Conservation (phyloP, 352 stramenopile genomes). For the Phytophthora meadii region DNA sequence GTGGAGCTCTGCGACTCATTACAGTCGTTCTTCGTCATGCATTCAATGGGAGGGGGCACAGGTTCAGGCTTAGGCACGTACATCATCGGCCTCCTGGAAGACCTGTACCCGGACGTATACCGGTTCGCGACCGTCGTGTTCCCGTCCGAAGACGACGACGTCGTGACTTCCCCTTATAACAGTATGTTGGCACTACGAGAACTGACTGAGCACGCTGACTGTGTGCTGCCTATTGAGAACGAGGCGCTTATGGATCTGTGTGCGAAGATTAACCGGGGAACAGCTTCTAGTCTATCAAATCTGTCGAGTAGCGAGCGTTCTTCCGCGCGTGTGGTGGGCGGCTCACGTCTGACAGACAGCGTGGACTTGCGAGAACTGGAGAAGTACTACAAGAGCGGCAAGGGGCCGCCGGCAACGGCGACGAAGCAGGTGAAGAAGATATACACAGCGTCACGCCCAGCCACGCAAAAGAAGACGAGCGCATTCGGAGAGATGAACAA, state of each 20-base stretch:
- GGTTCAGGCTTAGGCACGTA: constrained; percentile 91
- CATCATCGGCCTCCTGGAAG: constrained; percentile 84
- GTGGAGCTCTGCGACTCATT: constrained; percentile 91
- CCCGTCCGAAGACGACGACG: constrained; percentile 90
- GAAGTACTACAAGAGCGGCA: constrained; percentile 55
- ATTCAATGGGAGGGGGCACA: constrained; percentile 93
- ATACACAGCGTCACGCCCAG: constrained; percentile 6
- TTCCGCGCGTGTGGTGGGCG: constrained; percentile 29
- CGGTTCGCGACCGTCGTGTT: constrained; percentile 86
- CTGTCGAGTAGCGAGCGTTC: constrained; percentile 8
- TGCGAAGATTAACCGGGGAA: constrained; percentile 45
- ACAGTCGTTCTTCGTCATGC: constrained; percentile 93
- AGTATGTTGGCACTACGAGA: constrained; percentile 80
- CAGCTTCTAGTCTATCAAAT: constrained; percentile 7
- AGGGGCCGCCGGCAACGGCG: constrained; percentile 6
- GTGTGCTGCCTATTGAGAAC: constrained; percentile 93
- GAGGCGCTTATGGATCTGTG: constrained; percentile 83
- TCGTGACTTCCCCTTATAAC: constrained; percentile 95
- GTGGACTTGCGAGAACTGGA: constrained; percentile 61
- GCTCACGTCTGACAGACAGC: constrained; percentile 50
- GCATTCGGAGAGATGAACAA: constrained; percentile 99
- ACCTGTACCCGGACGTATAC: constrained; percentile 88
- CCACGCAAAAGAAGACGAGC: constrained; percentile 28
- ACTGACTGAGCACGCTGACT: constrained; percentile 90
- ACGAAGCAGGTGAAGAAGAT: constrained; percentile 39